Evolutionary conservation across 2,329 filamentous ascomycete genomes (phyloP), one percentile per base, ranked within the genome.

Genomic region (Neonectria magnoliae): DNA sequence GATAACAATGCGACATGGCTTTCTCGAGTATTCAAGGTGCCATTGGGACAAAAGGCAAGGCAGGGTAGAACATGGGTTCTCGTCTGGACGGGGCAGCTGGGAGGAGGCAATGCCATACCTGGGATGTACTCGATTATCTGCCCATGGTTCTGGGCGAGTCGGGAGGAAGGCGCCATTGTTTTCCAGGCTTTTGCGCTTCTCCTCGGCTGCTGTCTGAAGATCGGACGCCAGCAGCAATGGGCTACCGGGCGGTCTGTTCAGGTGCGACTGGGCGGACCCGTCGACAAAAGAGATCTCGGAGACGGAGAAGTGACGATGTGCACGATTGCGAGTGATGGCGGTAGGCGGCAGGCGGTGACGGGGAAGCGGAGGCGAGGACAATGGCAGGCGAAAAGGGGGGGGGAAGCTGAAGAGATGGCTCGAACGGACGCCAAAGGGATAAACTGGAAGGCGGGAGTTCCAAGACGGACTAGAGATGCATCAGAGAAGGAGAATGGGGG

Each of bases 61-160:
- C 67, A 62, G 27, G 53, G 27, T 55, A 50, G 51, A 59, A n/a
- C 22, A 33, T 45, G 55, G 44, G n/a, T 9, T 20, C 48, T 33
- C n/a, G n/a, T n/a, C n/a, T n/a, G 11, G 20, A 36, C 16, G 42
- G 38, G 16, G 16, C 33, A 27, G 42, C 41, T 55, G 31, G 50
- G 57, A 50, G 31, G 65, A 36, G 36, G 36, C 13, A n/a, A n/a
- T 63, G 20, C 57, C 88, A 75, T 85, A 97, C 94, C 93, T 84
- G 94, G 92, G 75, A 98, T 97, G 81, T 97, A 98, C 84, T 98
- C 94, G 77, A 98, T 94, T 74, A 97, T 90, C 83, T 97, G 93
- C 68, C 93, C 94, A 82, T 93, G 88, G 80, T 89, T 92, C 55
- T 78, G 87, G 76, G 77, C 75, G 76, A 78, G 80, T 78, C 78